Conservation (phyloP, 768 basidiomycete species). For the Lentinula aciculospora region DNA sequence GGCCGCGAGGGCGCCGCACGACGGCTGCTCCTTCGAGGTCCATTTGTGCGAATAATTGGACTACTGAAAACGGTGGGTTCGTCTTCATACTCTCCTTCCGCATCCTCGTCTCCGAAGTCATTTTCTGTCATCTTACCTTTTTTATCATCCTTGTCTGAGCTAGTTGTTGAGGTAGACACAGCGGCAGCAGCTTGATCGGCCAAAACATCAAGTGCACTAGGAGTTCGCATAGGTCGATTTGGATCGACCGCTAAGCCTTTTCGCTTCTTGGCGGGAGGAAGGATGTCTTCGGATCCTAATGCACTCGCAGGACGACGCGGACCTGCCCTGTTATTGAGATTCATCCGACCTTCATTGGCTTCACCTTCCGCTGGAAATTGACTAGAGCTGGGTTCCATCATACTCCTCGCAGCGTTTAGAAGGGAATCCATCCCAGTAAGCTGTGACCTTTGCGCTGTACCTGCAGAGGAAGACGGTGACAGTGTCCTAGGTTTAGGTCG, state of each 20-base stretch:
- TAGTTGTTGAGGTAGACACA: constrained; percentile 27
- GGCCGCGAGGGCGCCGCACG: background rate
- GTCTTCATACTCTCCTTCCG: constrained; percentile 9
- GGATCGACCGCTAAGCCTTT: background rate
- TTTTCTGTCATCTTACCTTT: constrained; percentile 18
- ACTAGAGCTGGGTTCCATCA: constrained; percentile 31
- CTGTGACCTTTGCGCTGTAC: constrained; percentile 12
- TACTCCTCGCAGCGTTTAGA: constrained; percentile 53
- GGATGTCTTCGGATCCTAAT: background rate
- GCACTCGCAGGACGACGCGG: background rate
- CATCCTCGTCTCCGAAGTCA: constrained; percentile 4
- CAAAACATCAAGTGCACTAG: constrained; percentile 63
- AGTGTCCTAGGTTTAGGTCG: background rate
- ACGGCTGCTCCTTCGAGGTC: background rate
- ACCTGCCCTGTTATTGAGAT: constrained; percentile 8
- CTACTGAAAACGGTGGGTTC: background rate
- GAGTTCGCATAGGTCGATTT: constrained; percentile 20
- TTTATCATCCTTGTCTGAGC: constrained; percentile 13
- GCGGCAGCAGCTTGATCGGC: constrained; percentile 68
- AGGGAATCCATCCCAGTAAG: constrained; percentile 51
- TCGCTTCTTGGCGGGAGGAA: background rate
- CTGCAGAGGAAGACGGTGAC: constrained; percentile 14
- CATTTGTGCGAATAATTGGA: background rate
- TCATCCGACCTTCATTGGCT: constrained; percentile 14
- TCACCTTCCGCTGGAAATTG: constrained; percentile 1